phyloP scores from a whole-genome alignment of 2,329 filamentous ascomycete genomes.

The Juglanconis oblonga region DNA sequence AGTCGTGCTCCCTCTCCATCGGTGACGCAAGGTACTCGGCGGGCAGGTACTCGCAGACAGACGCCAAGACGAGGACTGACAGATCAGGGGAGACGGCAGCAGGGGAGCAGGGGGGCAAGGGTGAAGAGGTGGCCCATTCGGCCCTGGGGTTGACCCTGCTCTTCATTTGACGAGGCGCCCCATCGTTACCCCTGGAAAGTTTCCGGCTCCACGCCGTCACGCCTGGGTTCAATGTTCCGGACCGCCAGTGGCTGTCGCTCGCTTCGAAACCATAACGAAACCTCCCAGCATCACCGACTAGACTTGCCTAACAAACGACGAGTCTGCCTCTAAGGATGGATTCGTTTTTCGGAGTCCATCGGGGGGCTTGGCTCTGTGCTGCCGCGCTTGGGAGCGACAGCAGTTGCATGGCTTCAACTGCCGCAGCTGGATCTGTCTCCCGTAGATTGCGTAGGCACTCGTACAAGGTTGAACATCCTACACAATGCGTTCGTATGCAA shows the following conservation, averaged over 20 bases:
- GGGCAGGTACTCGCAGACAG: neutral
- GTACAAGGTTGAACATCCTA: too few relatives aligned
- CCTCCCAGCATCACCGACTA: conserved; percentile 3
- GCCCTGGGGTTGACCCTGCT: too few relatives aligned
- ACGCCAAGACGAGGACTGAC: conserved; percentile 5
- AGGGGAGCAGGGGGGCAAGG: neutral
- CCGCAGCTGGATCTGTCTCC: too few relatives aligned
- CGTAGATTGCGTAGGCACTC: too few relatives aligned
- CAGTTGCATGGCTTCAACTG: too few relatives aligned
- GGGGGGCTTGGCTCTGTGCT: too few relatives aligned
- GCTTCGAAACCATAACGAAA: conserved; percentile 18
- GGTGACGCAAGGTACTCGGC: too few relatives aligned
- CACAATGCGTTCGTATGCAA: too few relatives aligned
- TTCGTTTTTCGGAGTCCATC: too few relatives aligned
- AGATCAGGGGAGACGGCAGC: neutral
- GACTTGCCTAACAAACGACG: neutral
- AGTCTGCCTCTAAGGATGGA: neutral
- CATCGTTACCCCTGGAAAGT: neutral
- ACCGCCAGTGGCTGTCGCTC: conserved; percentile 5
- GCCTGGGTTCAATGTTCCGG: neutral
- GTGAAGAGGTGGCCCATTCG: neutral
- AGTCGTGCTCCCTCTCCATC: too few relatives aligned
- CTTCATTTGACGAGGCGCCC: too few relatives aligned
- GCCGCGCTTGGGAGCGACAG: too few relatives aligned
- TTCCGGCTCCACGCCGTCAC: conserved; percentile 7